Percentiles rank a stretch among this genome's conserved stretches.
Conservation (phyloP, 768 basidiomycete species). For the Phlegmacium glaucopus region DNA sequence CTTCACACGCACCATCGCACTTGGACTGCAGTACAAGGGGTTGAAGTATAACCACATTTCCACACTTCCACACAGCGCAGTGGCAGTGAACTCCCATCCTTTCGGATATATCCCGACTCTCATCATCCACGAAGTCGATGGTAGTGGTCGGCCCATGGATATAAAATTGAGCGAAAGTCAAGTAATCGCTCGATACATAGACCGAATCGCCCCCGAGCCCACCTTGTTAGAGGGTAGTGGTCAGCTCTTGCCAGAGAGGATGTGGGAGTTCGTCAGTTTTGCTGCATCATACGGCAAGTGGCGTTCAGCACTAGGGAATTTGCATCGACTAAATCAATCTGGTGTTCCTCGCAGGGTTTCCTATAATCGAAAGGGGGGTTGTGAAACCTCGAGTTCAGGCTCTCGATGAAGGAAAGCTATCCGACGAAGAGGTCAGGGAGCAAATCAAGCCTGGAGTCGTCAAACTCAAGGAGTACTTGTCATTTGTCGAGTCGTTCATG, state of each 20-base stretch:
- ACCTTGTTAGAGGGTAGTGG: constrained; percentile 20
- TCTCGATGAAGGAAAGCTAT: constrained; percentile 20
- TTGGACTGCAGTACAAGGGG: constrained; percentile 28
- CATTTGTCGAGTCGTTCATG: constrained; percentile 24
- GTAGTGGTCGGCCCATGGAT: constrained; percentile 17
- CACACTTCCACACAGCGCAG: constrained; percentile 16
- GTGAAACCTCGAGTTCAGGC: constrained; percentile 29
- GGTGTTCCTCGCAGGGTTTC: constrained; percentile 21
- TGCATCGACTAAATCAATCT: neutral
- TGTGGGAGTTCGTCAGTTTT: constrained; percentile 33
- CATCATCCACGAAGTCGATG: constrained; percentile 23
- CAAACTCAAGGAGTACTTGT: constrained; percentile 20
- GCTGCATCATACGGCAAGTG: constrained; percentile 26
- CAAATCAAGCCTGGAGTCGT: constrained; percentile 17
- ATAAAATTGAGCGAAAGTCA: constrained; percentile 29
- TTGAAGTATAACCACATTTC: constrained; percentile 21
- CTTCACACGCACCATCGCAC: constrained; percentile 29
- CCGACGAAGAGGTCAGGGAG: constrained; percentile 17
- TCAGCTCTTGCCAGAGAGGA: constrained; percentile 19
- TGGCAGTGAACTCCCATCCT: constrained; percentile 25
- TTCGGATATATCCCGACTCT: constrained; percentile 31
- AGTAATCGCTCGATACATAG: constrained; percentile 29
- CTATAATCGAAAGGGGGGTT: constrained; percentile 24
- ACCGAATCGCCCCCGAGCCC: constrained; percentile 26
- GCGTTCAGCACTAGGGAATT: neutral